These are phyloP conservation scores for Leishmania martiniquensis DNA, from an alignment of 208 protist genomes.

Conservation along the genomic window DNA sequence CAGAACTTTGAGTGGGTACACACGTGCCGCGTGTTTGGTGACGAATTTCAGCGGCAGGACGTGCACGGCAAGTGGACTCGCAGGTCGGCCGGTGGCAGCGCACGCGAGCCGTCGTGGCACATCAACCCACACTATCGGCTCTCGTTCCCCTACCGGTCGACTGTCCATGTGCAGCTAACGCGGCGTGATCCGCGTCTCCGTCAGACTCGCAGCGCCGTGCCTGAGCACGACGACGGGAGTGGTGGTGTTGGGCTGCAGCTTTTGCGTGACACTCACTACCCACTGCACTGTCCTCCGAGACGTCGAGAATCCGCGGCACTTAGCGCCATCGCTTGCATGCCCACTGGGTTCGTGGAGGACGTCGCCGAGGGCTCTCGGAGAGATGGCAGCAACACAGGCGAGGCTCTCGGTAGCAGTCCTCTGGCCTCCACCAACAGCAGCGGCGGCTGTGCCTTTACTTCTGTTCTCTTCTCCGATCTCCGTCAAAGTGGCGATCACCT, in stretches of 20 bases:
- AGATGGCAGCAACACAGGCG: background rate
- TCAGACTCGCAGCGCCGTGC: background rate
- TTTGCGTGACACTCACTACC: constrained; percentile 63
- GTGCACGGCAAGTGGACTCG: constrained; percentile 63
- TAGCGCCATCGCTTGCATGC: background rate
- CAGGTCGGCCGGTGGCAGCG: constrained; percentile 55
- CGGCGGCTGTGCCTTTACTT: background rate
- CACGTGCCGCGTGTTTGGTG: constrained; percentile 62
- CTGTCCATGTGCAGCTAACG: constrained; percentile 64
- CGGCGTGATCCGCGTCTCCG: constrained; percentile 67
- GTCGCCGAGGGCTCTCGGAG: background rate
- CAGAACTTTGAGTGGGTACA: constrained; percentile 68
- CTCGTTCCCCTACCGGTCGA: constrained; percentile 36
- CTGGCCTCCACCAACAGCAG: background rate
- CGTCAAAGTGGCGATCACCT: constrained; percentile 58
- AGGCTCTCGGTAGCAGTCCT: background rate
- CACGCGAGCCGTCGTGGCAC: constrained; percentile 56
- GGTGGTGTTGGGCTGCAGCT: constrained; percentile 71
- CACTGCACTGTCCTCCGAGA: constrained; percentile 34
- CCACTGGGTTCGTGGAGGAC: background rate
- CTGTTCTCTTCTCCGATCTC: constrained; percentile 43
- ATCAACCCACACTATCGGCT: constrained; percentile 82
- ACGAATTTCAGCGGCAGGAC: constrained; percentile 45
- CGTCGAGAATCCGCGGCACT: background rate
- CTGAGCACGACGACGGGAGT: constrained; percentile 22